These are phyloP conservation scores for Pythium aristosporum DNA, from an alignment of 352 stramenopile species.

Conservation along the genomic window DNA sequence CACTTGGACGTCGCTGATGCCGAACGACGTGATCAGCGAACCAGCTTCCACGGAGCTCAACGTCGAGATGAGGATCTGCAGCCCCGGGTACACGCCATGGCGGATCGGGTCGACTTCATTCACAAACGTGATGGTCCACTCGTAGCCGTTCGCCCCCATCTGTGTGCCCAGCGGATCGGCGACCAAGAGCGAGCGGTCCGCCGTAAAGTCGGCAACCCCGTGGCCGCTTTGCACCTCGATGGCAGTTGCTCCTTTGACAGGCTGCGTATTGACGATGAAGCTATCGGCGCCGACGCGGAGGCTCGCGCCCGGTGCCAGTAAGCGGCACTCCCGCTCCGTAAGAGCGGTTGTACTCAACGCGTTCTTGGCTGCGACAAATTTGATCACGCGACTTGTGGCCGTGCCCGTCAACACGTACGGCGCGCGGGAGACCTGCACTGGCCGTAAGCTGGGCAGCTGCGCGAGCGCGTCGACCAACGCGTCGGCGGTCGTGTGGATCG, in stretches of 20 bases:
- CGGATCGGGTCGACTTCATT: slow-evolving; percentile 39
- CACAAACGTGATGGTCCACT: slow-evolving; percentile 70
- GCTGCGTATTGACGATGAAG: slow-evolving; percentile 49
- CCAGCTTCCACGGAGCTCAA: slow-evolving; percentile 45
- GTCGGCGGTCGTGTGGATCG: slow-evolving; percentile 47
- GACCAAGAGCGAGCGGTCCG: slow-evolving; percentile 35
- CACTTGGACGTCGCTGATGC: slow-evolving; percentile 29
- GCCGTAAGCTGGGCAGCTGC: slow-evolving; percentile 46
- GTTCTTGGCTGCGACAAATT: slow-evolving; percentile 37
- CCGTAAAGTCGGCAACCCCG: slow-evolving; percentile 31
- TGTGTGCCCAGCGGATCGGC: slow-evolving; percentile 41
- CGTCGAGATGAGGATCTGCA: slow-evolving; percentile 46
- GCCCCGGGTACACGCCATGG: slow-evolving; percentile 38
- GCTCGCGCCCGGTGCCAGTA: slow-evolving; percentile 36
- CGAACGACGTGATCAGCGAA: slow-evolving; percentile 21
- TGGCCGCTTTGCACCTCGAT: slow-evolving; percentile 49
- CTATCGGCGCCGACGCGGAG: slow-evolving; percentile 34
- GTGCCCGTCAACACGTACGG: slow-evolving; percentile 50
- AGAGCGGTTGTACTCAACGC: slow-evolving; percentile 44
- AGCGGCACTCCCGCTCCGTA: slow-evolving; percentile 29
- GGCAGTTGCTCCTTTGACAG: slow-evolving; percentile 29
- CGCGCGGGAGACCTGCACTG: slow-evolving; percentile 43
- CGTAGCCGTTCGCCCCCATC: slow-evolving; percentile 50
- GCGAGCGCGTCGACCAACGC: slow-evolving; percentile 37
- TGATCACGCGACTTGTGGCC: slow-evolving; percentile 32